Conservation (phyloP, 768 basidiomycete genomes). For the Mrakia blollopis region DNA sequence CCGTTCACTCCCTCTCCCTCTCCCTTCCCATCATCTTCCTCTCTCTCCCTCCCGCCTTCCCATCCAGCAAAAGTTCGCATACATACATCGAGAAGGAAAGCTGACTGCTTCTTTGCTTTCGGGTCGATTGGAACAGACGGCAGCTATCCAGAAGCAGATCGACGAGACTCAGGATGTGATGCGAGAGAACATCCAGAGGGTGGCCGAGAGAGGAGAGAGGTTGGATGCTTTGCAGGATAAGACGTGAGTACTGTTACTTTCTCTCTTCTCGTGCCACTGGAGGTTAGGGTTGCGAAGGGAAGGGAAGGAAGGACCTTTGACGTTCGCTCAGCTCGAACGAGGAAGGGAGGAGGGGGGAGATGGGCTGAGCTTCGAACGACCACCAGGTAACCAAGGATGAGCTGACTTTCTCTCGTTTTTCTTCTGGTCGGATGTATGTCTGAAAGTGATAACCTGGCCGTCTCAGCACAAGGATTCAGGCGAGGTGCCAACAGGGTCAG, state of each 20-base stretch:
- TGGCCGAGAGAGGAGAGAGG: constrained; percentile 85
- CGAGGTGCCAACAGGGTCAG: constrained; percentile 94
- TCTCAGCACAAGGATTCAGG: constrained; percentile 98
- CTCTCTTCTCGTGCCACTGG: neutral
- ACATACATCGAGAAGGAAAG: too few species aligned
- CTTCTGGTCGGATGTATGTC: neutral
- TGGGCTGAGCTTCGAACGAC: neutral
- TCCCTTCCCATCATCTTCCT: neutral
- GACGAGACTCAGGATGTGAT: constrained; percentile 96
- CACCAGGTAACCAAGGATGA: neutral
- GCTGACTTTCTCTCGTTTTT: neutral
- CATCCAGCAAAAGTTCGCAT: too few species aligned
- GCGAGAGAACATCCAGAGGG: constrained; percentile 77
- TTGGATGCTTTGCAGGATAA: constrained; percentile 94
- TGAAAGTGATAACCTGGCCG: constrained; percentile 85
- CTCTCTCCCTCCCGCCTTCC: neutral
- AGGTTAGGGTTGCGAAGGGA: neutral
- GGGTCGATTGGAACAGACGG: constrained; percentile 54
- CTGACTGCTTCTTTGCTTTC: neutral
- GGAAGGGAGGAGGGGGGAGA: neutral
- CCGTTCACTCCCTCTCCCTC: constrained; percentile 50
- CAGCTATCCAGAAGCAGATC: constrained; percentile 87
- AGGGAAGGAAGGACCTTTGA: neutral
- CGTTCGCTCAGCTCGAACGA: neutral
- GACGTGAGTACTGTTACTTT: constrained; percentile 64